These are phyloP conservation scores for Primulina eburnea DNA, from an alignment of 257 asterid species.

Conservation along the genomic window DNA sequence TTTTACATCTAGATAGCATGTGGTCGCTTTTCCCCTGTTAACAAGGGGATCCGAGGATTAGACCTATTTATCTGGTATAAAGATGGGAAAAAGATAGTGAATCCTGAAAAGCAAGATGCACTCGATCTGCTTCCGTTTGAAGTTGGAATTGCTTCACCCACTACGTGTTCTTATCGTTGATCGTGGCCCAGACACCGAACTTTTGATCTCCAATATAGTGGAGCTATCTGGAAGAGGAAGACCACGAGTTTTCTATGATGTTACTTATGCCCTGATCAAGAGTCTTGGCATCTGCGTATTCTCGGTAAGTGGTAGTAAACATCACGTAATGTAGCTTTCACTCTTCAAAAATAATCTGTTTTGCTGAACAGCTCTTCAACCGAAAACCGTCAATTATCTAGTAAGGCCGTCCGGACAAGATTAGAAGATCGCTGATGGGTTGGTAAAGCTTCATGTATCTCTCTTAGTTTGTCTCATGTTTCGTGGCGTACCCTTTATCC, in stretches of 20 bases:
- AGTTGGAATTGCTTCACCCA: conserved; percentile 79
- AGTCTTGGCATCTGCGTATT: conserved; percentile 69
- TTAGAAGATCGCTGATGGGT: conserved; percentile 78
- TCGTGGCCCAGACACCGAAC: too few relatives aligned
- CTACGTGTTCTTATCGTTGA: too few relatives aligned
- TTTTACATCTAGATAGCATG: conserved; percentile 54
- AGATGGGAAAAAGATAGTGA: conserved; percentile 75
- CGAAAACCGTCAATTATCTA: conserved; percentile 48
- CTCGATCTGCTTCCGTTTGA: conserved; percentile 61
- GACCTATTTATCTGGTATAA: conserved; percentile 64
- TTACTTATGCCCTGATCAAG: conserved; percentile 64
- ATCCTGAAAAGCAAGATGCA: conserved; percentile 66
- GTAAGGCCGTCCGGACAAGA: conserved; percentile 46
- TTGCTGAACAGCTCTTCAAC: conserved; percentile 24
- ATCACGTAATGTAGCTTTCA: background rate
- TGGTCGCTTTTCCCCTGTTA: conserved; percentile 63
- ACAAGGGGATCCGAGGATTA: conserved; percentile 61
- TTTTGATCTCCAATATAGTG: conserved; percentile 79
- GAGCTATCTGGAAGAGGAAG: conserved; percentile 85
- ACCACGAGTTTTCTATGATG: conserved; percentile 79
- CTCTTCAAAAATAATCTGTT: background rate
- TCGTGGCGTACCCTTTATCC: background rate
- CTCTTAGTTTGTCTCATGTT: too few relatives aligned
- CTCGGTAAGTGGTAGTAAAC: conserved; percentile 45
- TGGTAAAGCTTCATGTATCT: conserved; percentile 51